Conservation (phyloP, 352 stramenopile species). For the Globisporangium okanoganense region DNA sequence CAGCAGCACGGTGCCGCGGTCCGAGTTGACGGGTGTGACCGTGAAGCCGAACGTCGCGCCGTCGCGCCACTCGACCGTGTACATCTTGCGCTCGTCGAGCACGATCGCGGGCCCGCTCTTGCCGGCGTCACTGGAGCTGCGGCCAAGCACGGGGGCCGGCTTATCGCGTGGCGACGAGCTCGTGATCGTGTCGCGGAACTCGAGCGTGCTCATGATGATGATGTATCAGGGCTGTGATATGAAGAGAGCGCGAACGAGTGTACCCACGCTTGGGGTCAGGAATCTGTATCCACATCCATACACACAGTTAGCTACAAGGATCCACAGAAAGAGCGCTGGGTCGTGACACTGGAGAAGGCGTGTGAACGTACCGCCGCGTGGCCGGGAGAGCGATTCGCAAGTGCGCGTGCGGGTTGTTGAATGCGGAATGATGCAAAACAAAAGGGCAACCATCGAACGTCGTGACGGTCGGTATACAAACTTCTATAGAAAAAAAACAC, state of each 20-base stretch:
- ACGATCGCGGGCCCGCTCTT: conserved; percentile 28
- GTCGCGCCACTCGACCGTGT: conserved; percentile 67
- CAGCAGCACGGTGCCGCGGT: conserved; percentile 59
- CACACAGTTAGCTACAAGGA: not conserved
- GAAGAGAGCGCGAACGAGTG: not conserved
- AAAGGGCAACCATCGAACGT: not conserved
- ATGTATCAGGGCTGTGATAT: no score
- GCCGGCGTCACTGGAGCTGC: conserved; percentile 9
- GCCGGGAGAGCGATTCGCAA: not conserved
- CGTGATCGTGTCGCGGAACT: conserved; percentile 9
- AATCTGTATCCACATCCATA: not conserved
- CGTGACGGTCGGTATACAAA: not conserved
- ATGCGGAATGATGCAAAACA: not conserved
- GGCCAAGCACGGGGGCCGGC: not conserved
- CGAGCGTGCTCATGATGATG: conserved; percentile 13
- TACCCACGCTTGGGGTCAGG: conserved; percentile 5
- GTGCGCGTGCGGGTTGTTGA: conserved; percentile 1
- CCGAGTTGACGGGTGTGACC: conserved; percentile 63
- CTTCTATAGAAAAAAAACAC: conserved; percentile 4
- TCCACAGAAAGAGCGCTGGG: not conserved
- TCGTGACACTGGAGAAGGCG: no score
- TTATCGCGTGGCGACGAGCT: not conserved
- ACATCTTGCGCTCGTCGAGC: conserved; percentile 76
- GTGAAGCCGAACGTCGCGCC: conserved; percentile 64
- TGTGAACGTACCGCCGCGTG: conserved; percentile 8